These are phyloP conservation scores for Aspergillus fructus DNA, from an alignment of 2,329 filamentous ascomycete genomes.

Conservation along the genomic window DNA sequence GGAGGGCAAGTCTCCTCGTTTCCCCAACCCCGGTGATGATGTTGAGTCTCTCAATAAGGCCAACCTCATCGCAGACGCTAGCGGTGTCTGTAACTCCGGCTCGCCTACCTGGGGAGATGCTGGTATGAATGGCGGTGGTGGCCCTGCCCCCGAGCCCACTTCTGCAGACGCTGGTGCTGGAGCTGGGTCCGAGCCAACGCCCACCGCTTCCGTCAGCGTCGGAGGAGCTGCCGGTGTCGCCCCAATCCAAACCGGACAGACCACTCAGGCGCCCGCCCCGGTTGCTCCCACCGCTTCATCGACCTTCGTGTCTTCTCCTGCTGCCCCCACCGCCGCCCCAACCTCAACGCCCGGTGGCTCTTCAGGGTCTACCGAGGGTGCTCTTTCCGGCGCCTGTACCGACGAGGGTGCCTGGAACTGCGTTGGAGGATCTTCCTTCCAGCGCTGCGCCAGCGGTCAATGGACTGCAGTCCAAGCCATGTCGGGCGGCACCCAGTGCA, in stretches of 20 bases:
- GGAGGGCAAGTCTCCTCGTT: conserved; percentile 60
- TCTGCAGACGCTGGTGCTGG: not conserved
- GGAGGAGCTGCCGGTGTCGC: not conserved
- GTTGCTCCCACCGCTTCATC: conserved; percentile 7
- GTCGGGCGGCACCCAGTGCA: conserved; percentile 57
- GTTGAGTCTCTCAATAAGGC: conserved; percentile 51
- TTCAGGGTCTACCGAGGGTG: conserved; percentile 25
- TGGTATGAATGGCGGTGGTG: conserved; percentile 24
- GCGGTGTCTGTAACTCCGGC: conserved; percentile 28
- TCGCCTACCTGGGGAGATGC: conserved; percentile 32
- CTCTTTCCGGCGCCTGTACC: conserved; percentile 48
- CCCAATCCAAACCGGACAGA: conserved; percentile 6
- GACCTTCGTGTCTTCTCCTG: not conserved
- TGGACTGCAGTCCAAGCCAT: conserved; percentile 54
- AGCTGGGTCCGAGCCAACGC: conserved; percentile 6
- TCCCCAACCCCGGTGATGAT: conserved; percentile 65
- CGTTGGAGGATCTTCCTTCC: conserved; percentile 56
- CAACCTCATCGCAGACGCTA: conserved; percentile 33
- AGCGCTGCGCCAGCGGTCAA: conserved; percentile 60
- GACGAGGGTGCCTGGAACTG: conserved; percentile 61
- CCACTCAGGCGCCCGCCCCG: conserved; percentile 19
- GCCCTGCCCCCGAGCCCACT: conserved; percentile 21
- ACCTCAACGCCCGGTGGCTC: conserved; percentile 5
- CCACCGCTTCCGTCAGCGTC: not conserved
- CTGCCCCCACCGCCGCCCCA: conserved; percentile 1